phyloP scores from a whole-genome alignment of 257 asterid species.

The Thymus mandschuricus region DNA sequence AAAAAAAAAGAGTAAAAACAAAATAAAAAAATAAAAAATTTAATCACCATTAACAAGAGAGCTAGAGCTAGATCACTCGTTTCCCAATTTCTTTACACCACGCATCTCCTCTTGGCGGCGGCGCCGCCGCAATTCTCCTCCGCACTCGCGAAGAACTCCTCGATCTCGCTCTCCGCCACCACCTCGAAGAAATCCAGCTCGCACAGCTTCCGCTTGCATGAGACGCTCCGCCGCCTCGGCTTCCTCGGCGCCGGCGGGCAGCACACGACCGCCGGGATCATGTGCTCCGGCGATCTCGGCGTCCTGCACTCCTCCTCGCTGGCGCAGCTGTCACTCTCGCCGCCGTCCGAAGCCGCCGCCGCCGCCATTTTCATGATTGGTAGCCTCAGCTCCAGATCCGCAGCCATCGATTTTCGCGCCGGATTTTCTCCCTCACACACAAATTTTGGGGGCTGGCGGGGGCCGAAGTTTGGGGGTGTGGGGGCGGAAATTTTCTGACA shows the following conservation, averaged over 20 bases:
- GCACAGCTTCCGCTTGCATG: constrained; percentile 54
- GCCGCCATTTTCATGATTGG: constrained; percentile 38
- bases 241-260: constrained; percentile 74
- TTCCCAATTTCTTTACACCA: constrained; percentile 25
- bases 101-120: constrained; percentile 46
- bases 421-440: background rate
- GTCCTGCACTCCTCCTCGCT: constrained; percentile 41
- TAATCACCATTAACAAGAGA: constrained; percentile 16
- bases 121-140: constrained; percentile 28
- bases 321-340: background rate
- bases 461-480: constrained; percentile 5
- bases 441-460: background rate
- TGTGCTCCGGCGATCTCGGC: constrained; percentile 49
- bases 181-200: constrained; percentile 49
- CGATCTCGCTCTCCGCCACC: constrained; percentile 46
- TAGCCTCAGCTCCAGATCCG: constrained; percentile 48
- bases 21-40: background rate
- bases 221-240: constrained; percentile 34
- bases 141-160: constrained; percentile 43
- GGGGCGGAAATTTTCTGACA: constrained; percentile 13
- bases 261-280: constrained; percentile 46
- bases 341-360: constrained; percentile 8
- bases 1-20: no score
- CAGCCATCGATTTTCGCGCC: constrained; percentile 40
- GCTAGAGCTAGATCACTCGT: background rate